Evolutionary conservation across 441 rosid species (phyloP), one percentile per base, ranked within the genome.

Genomic region (Pelargonium myrrhifolium): DNA sequence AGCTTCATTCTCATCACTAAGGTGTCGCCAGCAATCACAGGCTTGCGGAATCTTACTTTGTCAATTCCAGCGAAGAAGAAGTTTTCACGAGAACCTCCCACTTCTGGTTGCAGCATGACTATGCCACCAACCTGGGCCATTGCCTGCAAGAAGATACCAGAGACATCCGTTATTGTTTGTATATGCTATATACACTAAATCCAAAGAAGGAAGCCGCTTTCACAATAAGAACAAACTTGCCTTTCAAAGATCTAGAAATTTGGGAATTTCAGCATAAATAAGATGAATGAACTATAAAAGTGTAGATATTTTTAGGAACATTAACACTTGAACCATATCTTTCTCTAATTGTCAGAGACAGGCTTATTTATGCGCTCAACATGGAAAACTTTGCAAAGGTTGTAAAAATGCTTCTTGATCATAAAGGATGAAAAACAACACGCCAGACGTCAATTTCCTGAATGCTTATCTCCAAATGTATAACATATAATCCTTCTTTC

Each of bases 41-140:
- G 96, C 74, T 90, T 92, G 66, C 87, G 76, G 80, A 88, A 90
- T 72, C 93, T 85, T 51, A 88, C 93, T 77, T 84, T 88, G 82
- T 92, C 96, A 45, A 86, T 80, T 64, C 89, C 95, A 0, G 89
- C 93, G 69, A 89, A 85, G 81, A 87, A 87, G 86, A 92, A 92
- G 67, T 87, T 83, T 35, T 84, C 85, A 9, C 76, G 86, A 64
- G 92, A 88, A 21, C 92, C 92, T 71, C 96, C 90, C 3, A 87
- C 88, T 75, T 88, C 89, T 1, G 92, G 95, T 76, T 87, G 90
- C 78, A 93, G 82, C 92, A 90, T 84, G n/a, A 90, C 92, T 64
- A 92, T 68, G 62, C 96, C 97, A 56, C 96, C 93, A 64, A 87
- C 92, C 78, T 90, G 97, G 4, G 96, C 93, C 98, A 92, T 82